These are phyloP conservation scores for Telopea speciosissima DNA, from an alignment of 177 flowering plant genomes.

Conservation along the genomic window DNA sequence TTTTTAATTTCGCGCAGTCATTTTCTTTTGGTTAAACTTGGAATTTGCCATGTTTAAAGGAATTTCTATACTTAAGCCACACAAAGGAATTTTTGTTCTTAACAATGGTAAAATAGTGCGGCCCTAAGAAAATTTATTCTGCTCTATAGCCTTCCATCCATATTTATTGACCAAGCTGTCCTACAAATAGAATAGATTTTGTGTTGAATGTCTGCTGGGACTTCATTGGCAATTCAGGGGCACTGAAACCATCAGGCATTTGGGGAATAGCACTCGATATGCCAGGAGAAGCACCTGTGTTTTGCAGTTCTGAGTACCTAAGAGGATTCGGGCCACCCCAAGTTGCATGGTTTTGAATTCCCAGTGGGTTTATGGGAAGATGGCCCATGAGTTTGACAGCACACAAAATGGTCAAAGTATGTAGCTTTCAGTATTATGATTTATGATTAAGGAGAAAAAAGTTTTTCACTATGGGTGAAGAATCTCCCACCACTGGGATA, in stretches of 20 bases:
- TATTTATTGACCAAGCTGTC: not conserved
- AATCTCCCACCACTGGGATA: too few species aligned
- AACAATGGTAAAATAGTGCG: not conserved
- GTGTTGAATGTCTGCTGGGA: not conserved
- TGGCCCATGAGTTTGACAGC: not conserved
- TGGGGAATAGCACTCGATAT: too few species aligned
- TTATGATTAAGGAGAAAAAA: too few species aligned
- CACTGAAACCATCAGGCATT: not conserved
- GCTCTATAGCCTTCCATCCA: not conserved
- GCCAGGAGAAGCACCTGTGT: too few species aligned
- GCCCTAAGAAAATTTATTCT: not conserved
- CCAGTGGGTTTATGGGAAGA: not conserved
- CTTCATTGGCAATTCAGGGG: not conserved
- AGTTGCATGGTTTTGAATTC: not conserved
- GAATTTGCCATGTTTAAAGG: not conserved
- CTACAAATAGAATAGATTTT: not conserved
- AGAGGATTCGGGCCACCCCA: not conserved
- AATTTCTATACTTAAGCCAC: not conserved
- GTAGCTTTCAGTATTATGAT: not conserved
- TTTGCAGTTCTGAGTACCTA: too few species aligned
- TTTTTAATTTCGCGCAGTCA: too few species aligned
- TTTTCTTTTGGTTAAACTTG: not conserved
- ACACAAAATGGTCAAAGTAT: not conserved
- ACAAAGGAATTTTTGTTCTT: not conserved
- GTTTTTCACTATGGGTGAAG: too few species aligned